A percentile compares a stretch with the other conserved stretches of the same genome.
Conservation (phyloP, 1,139 yeast species). For the Hansenula lynferdii region DNA sequence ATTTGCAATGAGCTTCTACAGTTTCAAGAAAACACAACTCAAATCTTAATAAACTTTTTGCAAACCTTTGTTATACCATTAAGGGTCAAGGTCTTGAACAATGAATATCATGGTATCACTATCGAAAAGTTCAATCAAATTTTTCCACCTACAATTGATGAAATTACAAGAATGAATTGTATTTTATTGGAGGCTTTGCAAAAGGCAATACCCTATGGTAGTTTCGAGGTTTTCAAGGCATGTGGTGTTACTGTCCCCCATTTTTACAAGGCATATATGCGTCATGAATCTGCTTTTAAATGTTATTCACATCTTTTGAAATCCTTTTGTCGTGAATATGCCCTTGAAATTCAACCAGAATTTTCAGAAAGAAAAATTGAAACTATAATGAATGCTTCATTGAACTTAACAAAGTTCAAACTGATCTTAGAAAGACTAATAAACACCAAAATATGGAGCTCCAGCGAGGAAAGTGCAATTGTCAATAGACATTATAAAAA, state of each 20-base stretch:
- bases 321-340: conserved; percentile 26
- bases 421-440: conserved; percentile 58
- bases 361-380: conserved; percentile 62
- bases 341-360: conserved; percentile 18
- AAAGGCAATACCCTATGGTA: conserved; percentile 62
- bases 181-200: conserved; percentile 72
- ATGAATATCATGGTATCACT: conserved; percentile 42
- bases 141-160: conserved; percentile 95
- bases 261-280: conserved; percentile 85
- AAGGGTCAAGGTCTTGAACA: conserved; percentile 61
- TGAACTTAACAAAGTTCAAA: conserved; percentile 68
- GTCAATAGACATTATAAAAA: conserved; percentile 44
- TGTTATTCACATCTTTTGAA: conserved; percentile 39
- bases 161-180: conserved; percentile 83
- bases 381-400: conserved; percentile 55
- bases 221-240: conserved; percentile 71
- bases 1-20: conserved; percentile 63
- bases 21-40: conserved; percentile 71
- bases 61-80: conserved; percentile 79
- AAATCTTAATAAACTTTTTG: conserved; percentile 63
- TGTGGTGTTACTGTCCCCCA: conserved; percentile 80
- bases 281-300: conserved; percentile 89
- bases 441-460: conserved; percentile 35
- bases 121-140: conserved; percentile 66
- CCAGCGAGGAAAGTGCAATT: conserved; percentile 25